Conservation (phyloP, 2,329 filamentous ascomycete species). For the Colletotrichum coccodes region DNA sequence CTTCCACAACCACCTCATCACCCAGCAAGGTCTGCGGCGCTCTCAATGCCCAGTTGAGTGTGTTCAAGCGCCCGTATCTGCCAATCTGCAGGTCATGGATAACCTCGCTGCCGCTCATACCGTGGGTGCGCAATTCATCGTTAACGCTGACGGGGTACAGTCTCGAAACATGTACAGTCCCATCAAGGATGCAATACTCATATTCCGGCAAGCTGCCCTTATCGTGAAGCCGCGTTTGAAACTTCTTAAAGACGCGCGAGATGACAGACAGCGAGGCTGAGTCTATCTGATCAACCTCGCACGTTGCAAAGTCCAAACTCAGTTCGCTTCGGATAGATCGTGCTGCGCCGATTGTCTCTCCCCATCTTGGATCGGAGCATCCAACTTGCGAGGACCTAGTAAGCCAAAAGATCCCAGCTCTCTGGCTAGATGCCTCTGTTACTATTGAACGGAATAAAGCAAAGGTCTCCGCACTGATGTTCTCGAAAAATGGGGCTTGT, state of each 20-base stretch:
- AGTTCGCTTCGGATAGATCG: slow-evolving; percentile 37
- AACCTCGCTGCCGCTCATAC: neutral
- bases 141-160: slow-evolving; percentile 8
- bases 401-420: slow-evolving; percentile 37
- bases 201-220: neutral
- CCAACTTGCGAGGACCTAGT: slow-evolving; percentile 35
- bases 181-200: neutral
- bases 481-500: slow-evolving; percentile 31
- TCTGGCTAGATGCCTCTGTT: neutral
- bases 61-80: slow-evolving; percentile 13
- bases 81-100: neutral
- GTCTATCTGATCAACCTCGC: neutral
- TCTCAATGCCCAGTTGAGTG: slow-evolving; percentile 4
- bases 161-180: neutral
- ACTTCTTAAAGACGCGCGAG: neutral
- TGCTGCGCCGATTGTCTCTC: slow-evolving; percentile 33
- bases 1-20: slow-evolving; percentile 14
- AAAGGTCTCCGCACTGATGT: slow-evolving; percentile 24
- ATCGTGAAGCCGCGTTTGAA: neutral
- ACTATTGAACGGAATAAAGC: slow-evolving; percentile 30
- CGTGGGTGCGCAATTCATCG: neutral
- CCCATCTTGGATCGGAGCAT: slow-evolving; percentile 37
- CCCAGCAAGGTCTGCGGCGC: neutral
- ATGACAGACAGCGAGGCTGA: neutral
- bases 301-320: slow-evolving; percentile 15